A percentile compares a stretch with the other conserved stretches of the same genome.
Conservation (phyloP, 106 monocot species). For the Amphibolis antarctica region DNA sequence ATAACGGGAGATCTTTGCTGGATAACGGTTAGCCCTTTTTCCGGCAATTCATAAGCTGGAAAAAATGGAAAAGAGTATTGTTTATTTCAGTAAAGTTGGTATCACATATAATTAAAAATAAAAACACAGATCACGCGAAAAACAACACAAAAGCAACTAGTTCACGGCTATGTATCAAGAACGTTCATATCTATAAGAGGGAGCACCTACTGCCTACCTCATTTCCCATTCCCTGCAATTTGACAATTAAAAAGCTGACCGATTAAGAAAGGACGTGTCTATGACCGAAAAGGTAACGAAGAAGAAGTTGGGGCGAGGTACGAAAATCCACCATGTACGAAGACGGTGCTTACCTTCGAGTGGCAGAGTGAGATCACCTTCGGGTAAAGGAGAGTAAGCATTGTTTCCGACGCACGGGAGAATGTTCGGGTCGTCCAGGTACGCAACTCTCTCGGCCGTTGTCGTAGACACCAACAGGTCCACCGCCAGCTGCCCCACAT, state of each 20-base stretch:
- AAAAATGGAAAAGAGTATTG: neutral
- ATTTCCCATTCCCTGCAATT: too few relatives aligned
- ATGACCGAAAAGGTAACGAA: too few relatives aligned
- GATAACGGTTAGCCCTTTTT: slow-evolving; percentile 9
- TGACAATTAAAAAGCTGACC: too few relatives aligned
- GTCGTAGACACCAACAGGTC: slow-evolving; percentile 68
- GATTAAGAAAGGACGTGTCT: too few relatives aligned
- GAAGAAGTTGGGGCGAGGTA: too few relatives aligned
- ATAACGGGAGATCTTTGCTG: slow-evolving; percentile 24
- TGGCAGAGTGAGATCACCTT: slow-evolving; percentile 65
- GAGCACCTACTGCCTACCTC: too few relatives aligned
- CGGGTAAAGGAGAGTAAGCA: slow-evolving; percentile 54
- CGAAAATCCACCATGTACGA: neutral
- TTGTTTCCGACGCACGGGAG: slow-evolving; percentile 97
- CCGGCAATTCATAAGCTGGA: slow-evolving; percentile 16
- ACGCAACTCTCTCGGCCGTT: slow-evolving; percentile 49
- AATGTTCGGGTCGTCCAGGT: slow-evolving; percentile 72
- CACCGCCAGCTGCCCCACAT: slow-evolving; percentile 85
- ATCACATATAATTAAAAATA: too few relatives aligned
- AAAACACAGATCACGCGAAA: too few relatives aligned
- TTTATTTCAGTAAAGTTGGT: neutral
- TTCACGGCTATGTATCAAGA: too few relatives aligned
- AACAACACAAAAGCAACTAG: too few relatives aligned
- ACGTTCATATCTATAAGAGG: too few relatives aligned
- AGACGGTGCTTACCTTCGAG: slow-evolving; percentile 50